Base-by-base conservation (phyloP, 2,329 filamentous ascomycete genomes). In the Xylaria hypoxylon region DNA sequence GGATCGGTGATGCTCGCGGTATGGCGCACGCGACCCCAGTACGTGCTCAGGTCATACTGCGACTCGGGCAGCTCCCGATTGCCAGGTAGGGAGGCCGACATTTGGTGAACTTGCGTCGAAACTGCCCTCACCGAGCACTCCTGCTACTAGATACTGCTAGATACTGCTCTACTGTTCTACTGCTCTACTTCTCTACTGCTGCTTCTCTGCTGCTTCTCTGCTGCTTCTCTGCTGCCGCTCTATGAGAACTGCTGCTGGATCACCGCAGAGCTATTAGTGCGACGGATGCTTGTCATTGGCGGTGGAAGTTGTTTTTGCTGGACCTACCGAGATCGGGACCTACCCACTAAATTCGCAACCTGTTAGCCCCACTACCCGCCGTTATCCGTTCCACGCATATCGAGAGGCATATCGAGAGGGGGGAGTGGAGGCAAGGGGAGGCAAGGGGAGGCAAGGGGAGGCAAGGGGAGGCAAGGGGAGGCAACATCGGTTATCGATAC, bases 21-120 rank as follows among this genome's bases (percentile, higher is more conserved):
- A 83, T 99, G 95, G 81, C 87, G 89, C 76, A 98, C 96, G 65
- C 96, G 90, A 71, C 96, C 96, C 92, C 92, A 96, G 83, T 99
- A 99, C 52, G 94, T 97, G 77, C 81, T 88, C 76, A 99, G 86
- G 78, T 99, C 93, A 87, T 96, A 95, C 80, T 94, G 93, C 61
- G 96, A 99, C 63, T 90, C 89, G 68, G 96, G 96, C 71, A 97
- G 86, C 80, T 97, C 93, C 79, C 95, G 91, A 74, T 81, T 81
- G 66, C 89, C 89, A 55, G 88, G 88, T 35, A 91, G 79, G 26
- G 89, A 90, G 65, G 89, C 83, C 64, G 89, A 91, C 89, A 91
- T 91, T 38, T 38, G 60, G 28, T 45, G 42, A 22, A n/a, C 38
- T 40, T 19, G 50, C 17, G 62, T 65, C 40, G 60, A 69, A 48